Base-by-base conservation (phyloP, 1,284 basidiomycete genomes). In the Ustilago curta region DNA sequence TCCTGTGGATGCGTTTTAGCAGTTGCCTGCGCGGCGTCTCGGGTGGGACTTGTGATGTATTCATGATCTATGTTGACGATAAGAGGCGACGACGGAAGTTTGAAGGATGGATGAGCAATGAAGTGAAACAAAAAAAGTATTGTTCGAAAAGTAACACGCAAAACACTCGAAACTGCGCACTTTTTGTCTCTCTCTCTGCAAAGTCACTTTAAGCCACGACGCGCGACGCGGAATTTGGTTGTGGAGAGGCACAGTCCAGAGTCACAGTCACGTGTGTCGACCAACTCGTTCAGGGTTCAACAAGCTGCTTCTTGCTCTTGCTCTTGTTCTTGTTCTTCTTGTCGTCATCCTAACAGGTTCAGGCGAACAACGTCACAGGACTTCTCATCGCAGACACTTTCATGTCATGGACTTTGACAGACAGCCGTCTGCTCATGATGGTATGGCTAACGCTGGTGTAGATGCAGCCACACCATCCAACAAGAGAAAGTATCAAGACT, bases 1-100 rank as follows among this genome's bases (percentile, higher is more conserved):
- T 65, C 12, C 75, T 52, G 35, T 73, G 59, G n/a, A 77, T 77
- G 48, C 75, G 70, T n/a, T 70, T 73, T 51, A 77, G 75, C 57
- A 77, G 61, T 11, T 72, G 70, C 40, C 70, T 70, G 31, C 68
- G 69, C 16, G 75, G 75, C 3, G 71, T 77, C 47, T 77, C 66
- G 19, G 74, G 71, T 47, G 74, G 59, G 14, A 59, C 43, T 45
- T 59, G 59, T 44, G 59, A 58, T 14, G 66, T 35, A 25, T 70
- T 62, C 71, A 73, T 70, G 14, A 18, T 51, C 7, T 37, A 21
- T 14, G 23, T 35, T 3, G 19, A 14, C 11, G 50, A 12, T 9
- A 16, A 27, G 27, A 19, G 18, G 37, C 14, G 45, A 44, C 31
- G 35, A 32, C 32, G 47, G 31, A 3, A 21, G 19, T 48, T 19